phyloP scores from a whole-genome alignment of 768 basidiomycete species.

The Pleurotus cornucopiae region DNA sequence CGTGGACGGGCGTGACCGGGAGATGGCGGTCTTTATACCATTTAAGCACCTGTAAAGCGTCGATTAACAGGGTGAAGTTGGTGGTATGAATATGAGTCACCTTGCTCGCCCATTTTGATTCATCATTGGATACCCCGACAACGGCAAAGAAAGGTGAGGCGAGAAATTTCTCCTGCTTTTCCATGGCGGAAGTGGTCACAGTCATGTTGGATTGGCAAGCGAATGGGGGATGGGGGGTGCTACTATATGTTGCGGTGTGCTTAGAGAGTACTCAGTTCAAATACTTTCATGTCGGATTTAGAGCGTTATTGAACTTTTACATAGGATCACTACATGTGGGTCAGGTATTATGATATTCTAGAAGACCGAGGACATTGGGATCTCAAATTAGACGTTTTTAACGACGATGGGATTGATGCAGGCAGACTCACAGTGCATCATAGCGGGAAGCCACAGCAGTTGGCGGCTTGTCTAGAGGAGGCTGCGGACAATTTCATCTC shows the following conservation, averaged over 20 bases:
- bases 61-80: too few relatives aligned
- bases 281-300: conserved; percentile 2
- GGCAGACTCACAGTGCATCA: not conserved
- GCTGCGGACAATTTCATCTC: conserved; percentile 52
- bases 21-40: conserved; percentile 5
- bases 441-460: not conserved
- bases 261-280: not conserved
- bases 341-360: not conserved
- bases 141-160: conserved; percentile 17
- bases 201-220: not conserved
- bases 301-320: conserved; percentile 2
- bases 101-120: conserved; percentile 13
- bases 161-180: conserved; percentile 11
- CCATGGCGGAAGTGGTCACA: not conserved
- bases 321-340: conserved; percentile 1
- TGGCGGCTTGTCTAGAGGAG: conserved; percentile 15
- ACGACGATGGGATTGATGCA: too few relatives aligned
- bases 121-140: conserved; percentile 16
- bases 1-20: not conserved
- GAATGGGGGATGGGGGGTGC: too few relatives aligned
- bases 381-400: too few relatives aligned
- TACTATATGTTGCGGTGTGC: too few relatives aligned
- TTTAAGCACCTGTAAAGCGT: conserved; percentile 1
- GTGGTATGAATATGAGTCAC: conserved; percentile 6
- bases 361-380: conserved; percentile 4